Evolutionary conservation across 2,329 filamentous ascomycete species (phyloP).

Genomic region (Pestalotiopsis sp.): DNA sequence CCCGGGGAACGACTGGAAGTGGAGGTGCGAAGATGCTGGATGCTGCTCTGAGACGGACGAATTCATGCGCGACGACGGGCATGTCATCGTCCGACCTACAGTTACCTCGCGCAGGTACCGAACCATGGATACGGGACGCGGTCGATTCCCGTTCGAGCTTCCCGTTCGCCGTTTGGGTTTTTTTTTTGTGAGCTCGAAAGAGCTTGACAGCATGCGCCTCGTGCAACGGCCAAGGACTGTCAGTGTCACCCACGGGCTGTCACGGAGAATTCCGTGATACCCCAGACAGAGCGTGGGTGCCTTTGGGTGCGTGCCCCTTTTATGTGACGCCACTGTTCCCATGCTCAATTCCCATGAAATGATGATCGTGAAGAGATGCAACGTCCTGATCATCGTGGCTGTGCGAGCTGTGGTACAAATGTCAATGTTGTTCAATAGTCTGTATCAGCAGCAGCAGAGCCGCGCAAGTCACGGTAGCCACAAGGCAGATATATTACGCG

Average conservation of each 20-base stretch:
- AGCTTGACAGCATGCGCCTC: too few species aligned
- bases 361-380: background rate
- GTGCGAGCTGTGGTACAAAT: background rate
- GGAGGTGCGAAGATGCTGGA: background rate
- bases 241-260: background rate
- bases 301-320: background rate
- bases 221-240: background rate
- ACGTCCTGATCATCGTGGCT: background rate
- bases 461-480: background rate
- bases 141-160: background rate
- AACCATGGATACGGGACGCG: background rate
- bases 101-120: background rate
- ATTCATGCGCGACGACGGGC: background rate
- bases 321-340: background rate
- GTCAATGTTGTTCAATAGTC: background rate
- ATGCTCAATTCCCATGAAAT: background rate
- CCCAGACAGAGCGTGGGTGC: background rate
- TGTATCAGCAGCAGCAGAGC: background rate
- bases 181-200: too few species aligned
- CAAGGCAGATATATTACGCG: background rate
- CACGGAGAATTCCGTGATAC: background rate
- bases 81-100: background rate
- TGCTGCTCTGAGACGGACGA: background rate
- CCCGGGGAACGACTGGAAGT: background rate
- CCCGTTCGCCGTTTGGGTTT: too few species aligned